These are phyloP conservation scores for Cenchrus americanus DNA, from an alignment of 176 grass and related monocot species.

Conservation along the genomic window DNA sequence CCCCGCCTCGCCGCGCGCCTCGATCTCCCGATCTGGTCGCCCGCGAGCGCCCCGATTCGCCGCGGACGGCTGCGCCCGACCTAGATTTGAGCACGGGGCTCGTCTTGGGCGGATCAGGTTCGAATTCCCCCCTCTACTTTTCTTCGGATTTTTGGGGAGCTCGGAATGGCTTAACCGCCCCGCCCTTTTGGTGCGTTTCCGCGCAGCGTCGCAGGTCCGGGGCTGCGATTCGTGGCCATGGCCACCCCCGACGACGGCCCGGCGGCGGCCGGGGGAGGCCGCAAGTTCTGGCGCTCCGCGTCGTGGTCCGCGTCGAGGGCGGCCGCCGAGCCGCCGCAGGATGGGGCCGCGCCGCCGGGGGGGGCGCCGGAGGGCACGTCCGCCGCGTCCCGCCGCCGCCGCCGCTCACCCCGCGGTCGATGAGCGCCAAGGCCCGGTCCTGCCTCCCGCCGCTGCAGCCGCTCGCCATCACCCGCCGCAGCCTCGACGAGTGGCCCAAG, in stretches of 20 bases:
- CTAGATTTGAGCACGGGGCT: not conserved
- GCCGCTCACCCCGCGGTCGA: constrained; percentile 85
- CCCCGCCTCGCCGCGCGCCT: constrained; percentile 28
- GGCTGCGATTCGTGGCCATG: constrained; percentile 45
- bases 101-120: constrained; percentile 23
- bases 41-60: constrained; percentile 31
- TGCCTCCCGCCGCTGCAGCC: constrained; percentile 88
- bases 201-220: not conserved
- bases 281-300: constrained; percentile 85
- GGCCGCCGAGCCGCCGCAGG: constrained; percentile 43
- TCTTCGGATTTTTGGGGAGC: not conserved
- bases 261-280: constrained; percentile 32
- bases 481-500: constrained; percentile 87
- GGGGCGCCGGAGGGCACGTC: constrained; percentile 6
- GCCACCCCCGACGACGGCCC: constrained; percentile 58
- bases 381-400: constrained; percentile 50
- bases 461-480: constrained; percentile 77
- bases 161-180: constrained; percentile 32
- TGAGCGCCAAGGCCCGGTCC: constrained; percentile 64
- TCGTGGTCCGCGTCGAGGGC: constrained; percentile 84
- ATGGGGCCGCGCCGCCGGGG: not conserved
- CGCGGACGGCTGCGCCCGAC: not conserved
- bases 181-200: not conserved
- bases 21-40: constrained; percentile 61
- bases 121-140: not conserved